Evolutionary conservation across 1,284 basidiomycete genomes (phyloP).

Genomic region (Coniophora puteana): DNA sequence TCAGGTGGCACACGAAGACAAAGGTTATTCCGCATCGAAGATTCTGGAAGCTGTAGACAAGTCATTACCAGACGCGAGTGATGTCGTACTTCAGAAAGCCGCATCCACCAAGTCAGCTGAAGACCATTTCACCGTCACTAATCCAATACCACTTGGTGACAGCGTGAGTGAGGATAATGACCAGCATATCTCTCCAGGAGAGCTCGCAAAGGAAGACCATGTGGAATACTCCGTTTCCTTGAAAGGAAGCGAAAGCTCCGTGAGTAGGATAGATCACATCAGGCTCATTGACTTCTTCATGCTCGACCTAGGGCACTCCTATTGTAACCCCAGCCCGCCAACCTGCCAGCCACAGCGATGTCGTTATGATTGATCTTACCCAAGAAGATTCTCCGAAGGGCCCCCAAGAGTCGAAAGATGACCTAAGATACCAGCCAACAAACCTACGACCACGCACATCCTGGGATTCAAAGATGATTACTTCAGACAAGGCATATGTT

Average conservation of each 20-base stretch:
- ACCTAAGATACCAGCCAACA: not conserved
- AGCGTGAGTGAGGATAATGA: too few species aligned
- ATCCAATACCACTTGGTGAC: not conserved
- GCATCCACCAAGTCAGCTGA: constrained; percentile 5
- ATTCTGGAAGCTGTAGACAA: constrained; percentile 1
- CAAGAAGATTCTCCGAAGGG: constrained; percentile 15
- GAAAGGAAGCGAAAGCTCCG: constrained; percentile 4
- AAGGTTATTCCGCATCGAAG: too few species aligned
- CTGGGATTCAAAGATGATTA: not conserved
- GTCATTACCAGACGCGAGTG: not conserved
- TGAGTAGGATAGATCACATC: constrained; percentile 11
- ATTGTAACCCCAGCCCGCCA: constrained; percentile 1
- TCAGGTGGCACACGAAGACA: too few species aligned
- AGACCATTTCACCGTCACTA: not conserved
- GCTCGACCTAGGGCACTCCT: constrained; percentile 10
- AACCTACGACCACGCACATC: not conserved
- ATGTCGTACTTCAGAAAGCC: not conserved
- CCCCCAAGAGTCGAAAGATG: not conserved
- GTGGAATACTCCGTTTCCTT: constrained; percentile 3
- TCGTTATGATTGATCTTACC: constrained; percentile 26
- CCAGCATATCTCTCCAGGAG: too few species aligned
- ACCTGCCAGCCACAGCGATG: constrained; percentile 10
- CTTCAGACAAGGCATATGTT: not conserved
- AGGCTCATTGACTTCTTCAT: constrained; percentile 1
- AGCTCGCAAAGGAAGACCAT: not conserved